These are phyloP conservation scores for Lyophyllum semitale DNA, from an alignment of 768 basidiomycete genomes.

Conservation along the genomic window DNA sequence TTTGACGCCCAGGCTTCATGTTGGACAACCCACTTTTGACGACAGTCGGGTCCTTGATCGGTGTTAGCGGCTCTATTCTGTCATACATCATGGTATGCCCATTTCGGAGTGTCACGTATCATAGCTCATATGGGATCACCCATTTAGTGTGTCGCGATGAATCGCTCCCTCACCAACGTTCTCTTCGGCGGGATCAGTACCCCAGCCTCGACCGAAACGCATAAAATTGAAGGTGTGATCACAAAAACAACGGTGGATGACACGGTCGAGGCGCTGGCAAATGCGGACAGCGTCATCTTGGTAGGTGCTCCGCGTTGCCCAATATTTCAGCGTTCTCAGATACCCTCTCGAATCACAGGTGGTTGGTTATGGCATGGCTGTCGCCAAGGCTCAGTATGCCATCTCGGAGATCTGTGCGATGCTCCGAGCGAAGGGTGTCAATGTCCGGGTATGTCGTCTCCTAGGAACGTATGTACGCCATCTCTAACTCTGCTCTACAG, in stretches of 20 bases:
- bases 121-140: slow-evolving; percentile 6
- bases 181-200: slow-evolving; percentile 84
- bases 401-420: slow-evolving; percentile 75
- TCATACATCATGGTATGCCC: slow-evolving; percentile 86
- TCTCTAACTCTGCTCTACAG: slow-evolving; percentile 17
- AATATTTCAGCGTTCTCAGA: not conserved
- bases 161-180: slow-evolving; percentile 82
- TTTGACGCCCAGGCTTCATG: slow-evolving; percentile 66
- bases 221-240: slow-evolving; percentile 83
- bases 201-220: slow-evolving; percentile 51
- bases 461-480: not conserved
- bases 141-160: slow-evolving; percentile 86
- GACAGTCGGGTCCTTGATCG: slow-evolving; percentile 84
- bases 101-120: not conserved
- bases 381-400: slow-evolving; percentile 86
- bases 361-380: slow-evolving; percentile 90
- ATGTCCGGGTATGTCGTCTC: slow-evolving; percentile 56
- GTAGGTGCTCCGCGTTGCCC: slow-evolving; percentile 30
- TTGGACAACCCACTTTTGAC: slow-evolving; percentile 83
- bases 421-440: slow-evolving; percentile 72
- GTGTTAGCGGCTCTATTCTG: slow-evolving; percentile 87
- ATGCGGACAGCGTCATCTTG: slow-evolving; percentile 83
- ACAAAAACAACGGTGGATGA: slow-evolving; percentile 81
- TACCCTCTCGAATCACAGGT: slow-evolving; percentile 42
- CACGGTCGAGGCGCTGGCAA: slow-evolving; percentile 73